Evolutionary conservation across 2,329 filamentous ascomycete species (phyloP), one percentile per base, ranked within the genome.

Genomic region (Pyricularia sp.): DNA sequence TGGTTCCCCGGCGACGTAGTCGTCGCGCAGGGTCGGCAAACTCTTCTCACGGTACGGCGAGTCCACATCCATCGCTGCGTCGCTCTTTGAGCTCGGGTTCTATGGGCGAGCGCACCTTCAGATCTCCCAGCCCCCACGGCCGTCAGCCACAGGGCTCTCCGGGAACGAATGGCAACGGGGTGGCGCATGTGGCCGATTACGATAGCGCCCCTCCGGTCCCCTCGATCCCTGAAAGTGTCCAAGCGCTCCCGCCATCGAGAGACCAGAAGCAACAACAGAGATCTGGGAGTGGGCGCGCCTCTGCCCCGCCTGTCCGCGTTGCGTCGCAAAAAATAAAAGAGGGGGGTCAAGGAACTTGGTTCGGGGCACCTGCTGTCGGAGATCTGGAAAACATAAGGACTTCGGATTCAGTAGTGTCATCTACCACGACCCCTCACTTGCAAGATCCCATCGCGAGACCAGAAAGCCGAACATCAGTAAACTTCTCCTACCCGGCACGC

Each of bases 21-120:
- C 88, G 92, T 73, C 88, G 93, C 71, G 88, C 85, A 78, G 84
- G 85, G 67, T 97, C 93, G 25, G 55, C 55, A 0, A 80, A 86
- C 61, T 92, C 92, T 1, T 94, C 92, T 4, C 82, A 86, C 65
- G 84, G 73, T 76, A 77, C 71, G 23, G 71, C 68, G 66, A 42
- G 72, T 55, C 59, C 64, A 59, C 59, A 26, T 26, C 59, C 50
- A 33, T 14, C 69, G 20, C 30, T 50, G 64, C 4, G 70, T 42
- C 14, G 69, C 69, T 17, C 69, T 71, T 85, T 83, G 69, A 96
- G 94, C 79, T 86, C 86, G 31, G 86, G 88, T 26, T 97, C 93
- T 66, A 97, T 98, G 94, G 90, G 88, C 33, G 92, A 94, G 77
- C 88, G 94, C 69, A 94, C 93, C 0, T 97, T 97, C 78, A 88